These are phyloP conservation scores for Cyberlindnera lachancei DNA, from an alignment of 805 yeast genomes.

Conservation along the genomic window DNA sequence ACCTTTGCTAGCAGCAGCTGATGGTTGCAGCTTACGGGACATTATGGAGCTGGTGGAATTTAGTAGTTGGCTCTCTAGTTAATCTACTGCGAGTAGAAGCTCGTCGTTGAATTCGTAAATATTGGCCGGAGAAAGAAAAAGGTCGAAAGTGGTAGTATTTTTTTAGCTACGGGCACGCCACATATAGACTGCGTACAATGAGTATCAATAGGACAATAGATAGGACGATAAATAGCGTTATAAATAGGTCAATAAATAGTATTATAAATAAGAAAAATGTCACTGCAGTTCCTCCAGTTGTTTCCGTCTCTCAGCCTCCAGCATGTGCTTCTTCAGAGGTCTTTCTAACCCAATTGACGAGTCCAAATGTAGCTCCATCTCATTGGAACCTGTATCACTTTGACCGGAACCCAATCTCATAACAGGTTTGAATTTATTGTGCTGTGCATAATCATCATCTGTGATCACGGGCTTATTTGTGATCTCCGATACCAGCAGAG, in stretches of 20 bases:
- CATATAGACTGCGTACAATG: too few relatives aligned
- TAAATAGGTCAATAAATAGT: background rate
- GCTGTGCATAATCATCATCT: too few relatives aligned
- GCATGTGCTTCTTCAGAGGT: slow-evolving; percentile 63
- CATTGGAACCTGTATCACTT: slow-evolving; percentile 27
- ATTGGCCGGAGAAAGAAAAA: too few relatives aligned
- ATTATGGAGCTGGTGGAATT: slow-evolving; percentile 8
- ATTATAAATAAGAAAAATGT: background rate
- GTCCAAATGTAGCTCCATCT: too few relatives aligned
- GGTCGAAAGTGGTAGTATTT: too few relatives aligned
- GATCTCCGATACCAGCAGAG: slow-evolving; percentile 42
- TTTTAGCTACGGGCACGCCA: too few relatives aligned
- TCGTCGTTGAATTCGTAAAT: too few relatives aligned
- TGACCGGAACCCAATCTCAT: slow-evolving; percentile 27
- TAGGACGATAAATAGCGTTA: background rate
- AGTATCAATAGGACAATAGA: background rate
- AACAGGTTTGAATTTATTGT: too few relatives aligned
- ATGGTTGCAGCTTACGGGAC: slow-evolving; percentile 18
- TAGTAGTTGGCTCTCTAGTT: too few relatives aligned
- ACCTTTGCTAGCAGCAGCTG: slow-evolving; percentile 48
- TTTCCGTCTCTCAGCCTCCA: slow-evolving; percentile 64
- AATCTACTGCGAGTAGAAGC: too few relatives aligned
- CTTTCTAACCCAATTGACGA: slow-evolving; percentile 45
- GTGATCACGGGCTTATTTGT: slow-evolving; percentile 45
- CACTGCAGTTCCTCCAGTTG: slow-evolving; percentile 59